Evolutionary conservation across 257 asterid species (phyloP).

Genomic region (Solanum pinnatisectum): DNA sequence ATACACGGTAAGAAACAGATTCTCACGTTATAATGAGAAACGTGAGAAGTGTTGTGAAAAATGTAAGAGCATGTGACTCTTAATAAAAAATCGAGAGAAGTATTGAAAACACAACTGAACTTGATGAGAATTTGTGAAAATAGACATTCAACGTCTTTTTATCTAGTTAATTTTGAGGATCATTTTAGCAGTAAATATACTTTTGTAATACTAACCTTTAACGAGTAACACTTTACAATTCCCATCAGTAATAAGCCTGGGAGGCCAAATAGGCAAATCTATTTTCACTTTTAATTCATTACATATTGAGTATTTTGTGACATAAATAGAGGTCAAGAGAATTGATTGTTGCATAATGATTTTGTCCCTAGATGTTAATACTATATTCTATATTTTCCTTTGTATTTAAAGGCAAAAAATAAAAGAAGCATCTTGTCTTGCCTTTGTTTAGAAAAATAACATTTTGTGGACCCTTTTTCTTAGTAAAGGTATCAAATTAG

Average conservation of each 20-base stretch:
- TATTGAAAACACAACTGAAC: too few species aligned
- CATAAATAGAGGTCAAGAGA: not conserved
- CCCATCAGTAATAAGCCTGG: not conserved
- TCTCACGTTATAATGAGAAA: too few species aligned
- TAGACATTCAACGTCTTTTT: too few species aligned
- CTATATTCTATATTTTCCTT: not conserved
- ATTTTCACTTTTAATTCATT: not conserved
- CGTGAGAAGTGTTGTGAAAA: too few species aligned
- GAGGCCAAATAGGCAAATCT: not conserved
- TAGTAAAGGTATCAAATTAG: conserved; percentile 22
- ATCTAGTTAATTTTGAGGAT: too few species aligned
- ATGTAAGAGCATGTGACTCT: too few species aligned
- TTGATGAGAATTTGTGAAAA: too few species aligned
- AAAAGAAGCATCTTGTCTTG: conserved; percentile 17
- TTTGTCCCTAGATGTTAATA: not conserved
- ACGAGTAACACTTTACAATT: not conserved
- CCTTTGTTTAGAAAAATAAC: conserved; percentile 9
- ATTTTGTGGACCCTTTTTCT: conserved; percentile 14
- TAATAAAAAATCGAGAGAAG: too few species aligned
- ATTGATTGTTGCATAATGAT: conserved; percentile 9
- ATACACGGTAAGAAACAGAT: too few species aligned
- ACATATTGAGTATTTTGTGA: not conserved
- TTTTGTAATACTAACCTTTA: too few species aligned
- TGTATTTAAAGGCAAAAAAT: not conserved
- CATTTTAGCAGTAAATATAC: too few species aligned